Percentiles rank a stretch among this genome's conserved stretches.
These are phyloP conservation scores for Corylus americana DNA, from an alignment of 306 rosid species.

Conservation along the genomic window DNA sequence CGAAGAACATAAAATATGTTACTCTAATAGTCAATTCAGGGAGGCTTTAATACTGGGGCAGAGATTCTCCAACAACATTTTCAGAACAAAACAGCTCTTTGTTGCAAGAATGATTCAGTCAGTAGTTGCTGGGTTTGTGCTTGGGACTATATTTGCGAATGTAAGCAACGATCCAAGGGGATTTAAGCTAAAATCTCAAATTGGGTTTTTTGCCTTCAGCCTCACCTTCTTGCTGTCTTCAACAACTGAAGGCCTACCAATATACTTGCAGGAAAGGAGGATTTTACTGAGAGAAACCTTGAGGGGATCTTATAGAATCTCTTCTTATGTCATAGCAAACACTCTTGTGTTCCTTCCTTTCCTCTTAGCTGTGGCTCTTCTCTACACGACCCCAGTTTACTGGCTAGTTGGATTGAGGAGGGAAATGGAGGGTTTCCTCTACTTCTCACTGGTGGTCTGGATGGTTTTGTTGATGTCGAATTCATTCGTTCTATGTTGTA, in stretches of 20 bases:
- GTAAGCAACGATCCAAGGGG: conserved; percentile 31
- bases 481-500: conserved; percentile 37
- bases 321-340: conserved; percentile 68
- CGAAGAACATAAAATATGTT: conserved; percentile 22
- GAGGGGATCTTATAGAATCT: conserved; percentile 78
- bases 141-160: conserved; percentile 66
- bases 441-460: conserved; percentile 74
- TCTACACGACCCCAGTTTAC: conserved; percentile 66
- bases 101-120: conserved; percentile 64
- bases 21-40: conserved; percentile 25
- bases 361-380: conserved; percentile 55
- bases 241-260: conserved; percentile 72
- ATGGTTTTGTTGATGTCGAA: conserved; percentile 59
- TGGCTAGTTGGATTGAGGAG: conserved; percentile 74
- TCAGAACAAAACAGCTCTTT: conserved; percentile 53
- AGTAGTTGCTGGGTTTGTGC: conserved; percentile 56
- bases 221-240: conserved; percentile 75
- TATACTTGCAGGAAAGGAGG: conserved; percentile 74
- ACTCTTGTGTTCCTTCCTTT: conserved; percentile 65
- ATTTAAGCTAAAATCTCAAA: conserved; percentile 46
- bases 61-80: conserved; percentile 42
- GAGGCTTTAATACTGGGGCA: conserved; percentile 37
- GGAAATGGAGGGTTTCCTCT: conserved; percentile 59
- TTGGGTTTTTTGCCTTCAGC: conserved; percentile 74
- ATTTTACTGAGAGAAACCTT: conserved; percentile 74